These are phyloP conservation scores for Limtongozyma cylindracea DNA, from an alignment of 805 yeast species.

Conservation along the genomic window DNA sequence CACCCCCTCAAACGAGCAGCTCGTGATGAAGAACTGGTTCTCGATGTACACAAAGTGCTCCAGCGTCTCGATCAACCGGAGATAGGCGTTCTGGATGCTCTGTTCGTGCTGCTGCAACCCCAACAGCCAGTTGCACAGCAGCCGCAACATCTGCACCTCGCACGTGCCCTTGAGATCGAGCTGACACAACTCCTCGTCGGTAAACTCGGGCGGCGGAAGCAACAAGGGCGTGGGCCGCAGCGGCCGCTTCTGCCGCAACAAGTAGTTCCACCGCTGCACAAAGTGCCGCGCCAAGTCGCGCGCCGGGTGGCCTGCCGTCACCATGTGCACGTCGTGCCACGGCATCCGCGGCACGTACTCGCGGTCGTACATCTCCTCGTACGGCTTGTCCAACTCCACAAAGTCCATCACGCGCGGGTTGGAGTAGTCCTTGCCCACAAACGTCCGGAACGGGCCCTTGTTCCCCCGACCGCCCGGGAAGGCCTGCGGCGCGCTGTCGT, in stretches of 20 bases:
- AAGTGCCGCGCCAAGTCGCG: constrained; percentile 84
- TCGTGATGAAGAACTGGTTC: constrained; percentile 82
- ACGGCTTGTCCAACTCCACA: constrained; percentile 56
- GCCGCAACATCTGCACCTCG: constrained; percentile 73
- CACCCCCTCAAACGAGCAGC: constrained; percentile 69
- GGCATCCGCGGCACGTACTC: constrained; percentile 80
- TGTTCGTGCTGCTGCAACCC: constrained; percentile 71
- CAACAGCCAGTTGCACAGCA: constrained; percentile 82
- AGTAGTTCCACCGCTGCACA: constrained; percentile 92
- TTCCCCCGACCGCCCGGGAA: too few species aligned
- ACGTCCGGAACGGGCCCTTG: constrained; percentile 26
- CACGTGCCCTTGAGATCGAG: constrained; percentile 60
- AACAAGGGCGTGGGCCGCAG: constrained; percentile 80
- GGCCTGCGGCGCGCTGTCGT: constrained; percentile 34
- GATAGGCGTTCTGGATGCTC: constrained; percentile 80
- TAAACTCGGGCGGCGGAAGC: constrained; percentile 78
- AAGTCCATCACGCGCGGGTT: constrained; percentile 89
- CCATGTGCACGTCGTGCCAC: constrained; percentile 98
- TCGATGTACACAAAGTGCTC: constrained; percentile 88
- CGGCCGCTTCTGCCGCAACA: constrained; percentile 81
- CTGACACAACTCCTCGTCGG: constrained; percentile 38
- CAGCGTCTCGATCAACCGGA: constrained; percentile 73
- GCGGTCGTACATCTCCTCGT: constrained; percentile 80
- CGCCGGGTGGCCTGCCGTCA: constrained; percentile 83
- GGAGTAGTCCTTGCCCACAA: constrained; percentile 95